These are phyloP conservation scores for Castanea mollissima DNA, from an alignment of 306 rosid genomes.

Conservation along the genomic window DNA sequence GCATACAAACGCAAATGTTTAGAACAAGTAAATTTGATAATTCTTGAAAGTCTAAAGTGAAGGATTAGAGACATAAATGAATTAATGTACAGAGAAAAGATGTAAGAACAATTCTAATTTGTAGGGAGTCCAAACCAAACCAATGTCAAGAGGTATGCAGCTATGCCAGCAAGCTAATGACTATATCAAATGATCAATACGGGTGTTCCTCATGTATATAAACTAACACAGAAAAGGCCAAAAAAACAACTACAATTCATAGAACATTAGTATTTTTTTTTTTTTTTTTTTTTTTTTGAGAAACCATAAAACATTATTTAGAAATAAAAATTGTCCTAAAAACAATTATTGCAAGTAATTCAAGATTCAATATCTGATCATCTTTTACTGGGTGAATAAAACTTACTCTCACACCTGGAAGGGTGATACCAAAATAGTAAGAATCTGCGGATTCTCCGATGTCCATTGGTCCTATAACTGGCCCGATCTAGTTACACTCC, in stretches of 20 bases:
- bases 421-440: slow-evolving; percentile 33
- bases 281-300: no score
- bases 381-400: not conserved
- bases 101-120: not conserved
- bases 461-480: slow-evolving; percentile 35
- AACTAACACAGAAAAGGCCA: no score
- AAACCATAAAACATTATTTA: not conserved
- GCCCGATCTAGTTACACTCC: slow-evolving; percentile 34
- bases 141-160: not conserved
- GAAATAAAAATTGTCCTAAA: not conserved
- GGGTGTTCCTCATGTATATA: not conserved
- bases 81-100: not conserved
- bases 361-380: not conserved
- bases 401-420: slow-evolving; percentile 48
- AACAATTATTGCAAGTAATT: not conserved
- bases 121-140: not conserved
- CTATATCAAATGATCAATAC: not conserved
- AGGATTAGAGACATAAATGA: not conserved
- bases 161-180: not conserved
- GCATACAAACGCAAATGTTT: no score
- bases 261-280: no score
- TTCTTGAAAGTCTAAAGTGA: not conserved
- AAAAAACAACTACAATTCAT: not conserved
- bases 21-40: not conserved
- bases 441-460: slow-evolving; percentile 37